Evolutionary conservation across 1,284 basidiomycete species (phyloP), one percentile per base, ranked within the genome.

Genomic region (Papiliotrema nemorosa): DNA sequence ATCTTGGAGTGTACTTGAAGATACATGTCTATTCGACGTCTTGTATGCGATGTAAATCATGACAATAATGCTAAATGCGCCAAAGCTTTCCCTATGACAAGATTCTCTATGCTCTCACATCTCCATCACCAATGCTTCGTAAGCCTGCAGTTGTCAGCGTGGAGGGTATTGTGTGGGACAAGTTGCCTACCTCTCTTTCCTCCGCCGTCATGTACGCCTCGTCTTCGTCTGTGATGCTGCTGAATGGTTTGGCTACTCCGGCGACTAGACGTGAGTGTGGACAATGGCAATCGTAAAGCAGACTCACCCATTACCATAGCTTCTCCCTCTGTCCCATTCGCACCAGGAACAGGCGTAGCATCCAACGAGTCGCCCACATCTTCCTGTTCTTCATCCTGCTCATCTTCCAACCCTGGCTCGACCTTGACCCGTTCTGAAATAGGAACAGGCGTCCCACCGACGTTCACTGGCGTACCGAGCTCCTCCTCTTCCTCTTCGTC

Each of bases 181-280:
- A n/a, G n/a, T n/a, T 21, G 55, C 69, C 54, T 46, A 72, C 71
- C 46, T 71, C 66, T 54, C 75, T 73, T 54, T 76, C 74, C n/a
- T 73, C 74, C 0, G 68, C 59, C n/a, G 70, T 69, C 74, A 76
- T 76, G n/a, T 44, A 20, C 10, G 66, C 72, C 46, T 72, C 59
- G 44, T 75, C 69, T 12, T 72, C 73, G 29, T 74, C 72, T 2
- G 70, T 74, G 3, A 76, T 59, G 13, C 72, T 64, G 2, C 59
- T 63, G 5, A 75, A 54, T 1, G 59, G 55, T 59, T 70, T 72
- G 10, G 61, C 34, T 16, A 65, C 59, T 7, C 74, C 74, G 20
- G 55, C 60, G 26, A 76, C 73, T 68, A 37, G 5, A 14, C 10
- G 29, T 54, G 43, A 52, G 52, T 44, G 21, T 4, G 37, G 13